A percentile compares a stretch with the other conserved stretches of the same genome.
Conservation (phyloP, 2,329 filamentous ascomycete genomes). For the Beauveria brongniartii region DNA sequence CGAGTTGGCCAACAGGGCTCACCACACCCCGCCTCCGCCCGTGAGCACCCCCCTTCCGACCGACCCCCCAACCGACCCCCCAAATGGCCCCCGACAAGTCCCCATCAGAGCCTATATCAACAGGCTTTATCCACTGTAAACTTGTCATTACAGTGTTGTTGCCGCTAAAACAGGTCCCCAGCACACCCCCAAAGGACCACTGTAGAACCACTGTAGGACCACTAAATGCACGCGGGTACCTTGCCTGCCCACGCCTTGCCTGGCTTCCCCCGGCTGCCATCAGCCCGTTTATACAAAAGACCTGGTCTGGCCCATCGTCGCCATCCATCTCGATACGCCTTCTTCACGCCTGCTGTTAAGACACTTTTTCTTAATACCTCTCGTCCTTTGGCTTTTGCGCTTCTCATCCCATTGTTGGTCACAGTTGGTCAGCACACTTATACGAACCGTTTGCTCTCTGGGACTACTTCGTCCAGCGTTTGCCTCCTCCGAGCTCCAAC, state of each 20-base stretch:
- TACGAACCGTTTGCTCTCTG: not conserved
- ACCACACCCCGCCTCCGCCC: not conserved
- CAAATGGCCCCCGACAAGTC: not conserved
- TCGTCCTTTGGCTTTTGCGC: not conserved
- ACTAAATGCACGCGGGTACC: not conserved
- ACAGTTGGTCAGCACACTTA: not conserved
- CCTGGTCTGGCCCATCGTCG: conserved; percentile 16
- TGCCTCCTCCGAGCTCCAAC: not conserved
- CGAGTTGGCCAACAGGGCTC: not conserved
- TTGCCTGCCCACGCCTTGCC: not conserved
- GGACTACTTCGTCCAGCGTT: not conserved
- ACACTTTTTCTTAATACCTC: not conserved
- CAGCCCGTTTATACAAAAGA: conserved; percentile 9
- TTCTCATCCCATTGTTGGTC: not conserved
- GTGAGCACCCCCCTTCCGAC: not conserved
- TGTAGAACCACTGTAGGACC: not conserved
- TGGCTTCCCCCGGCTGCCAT: not conserved
- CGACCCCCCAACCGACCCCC: not conserved
- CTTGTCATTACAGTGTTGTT: not conserved
- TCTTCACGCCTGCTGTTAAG: not conserved
- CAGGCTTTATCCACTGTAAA: not conserved
- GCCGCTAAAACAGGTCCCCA: not conserved
- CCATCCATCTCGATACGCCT: conserved; percentile 1
- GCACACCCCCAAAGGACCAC: not conserved
- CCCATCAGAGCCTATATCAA: not conserved